Evolutionary conservation across 2,329 filamentous ascomycete genomes (phyloP).

Genomic region (Nigrospora sphaerica): DNA sequence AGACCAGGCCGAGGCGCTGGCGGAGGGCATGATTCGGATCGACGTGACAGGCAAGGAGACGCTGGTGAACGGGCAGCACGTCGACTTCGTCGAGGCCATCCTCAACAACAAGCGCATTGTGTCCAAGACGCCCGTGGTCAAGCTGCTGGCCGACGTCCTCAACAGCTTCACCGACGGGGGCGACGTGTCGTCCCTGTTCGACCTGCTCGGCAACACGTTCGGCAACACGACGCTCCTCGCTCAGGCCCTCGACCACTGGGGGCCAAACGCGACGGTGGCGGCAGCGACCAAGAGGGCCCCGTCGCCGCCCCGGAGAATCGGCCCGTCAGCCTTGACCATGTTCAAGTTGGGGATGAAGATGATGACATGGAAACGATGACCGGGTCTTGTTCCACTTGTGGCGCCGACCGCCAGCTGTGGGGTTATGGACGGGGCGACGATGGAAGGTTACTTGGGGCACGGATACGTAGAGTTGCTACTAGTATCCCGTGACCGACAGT

Average conservation of each 20-base stretch:
- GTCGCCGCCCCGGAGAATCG: too few relatives aligned
- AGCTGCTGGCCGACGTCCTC: slow-evolving; percentile 28
- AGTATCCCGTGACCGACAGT: too few relatives aligned
- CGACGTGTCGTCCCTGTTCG: slow-evolving; percentile 15
- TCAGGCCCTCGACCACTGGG: slow-evolving; percentile 27
- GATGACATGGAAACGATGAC: too few relatives aligned
- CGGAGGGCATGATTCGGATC: slow-evolving; percentile 31
- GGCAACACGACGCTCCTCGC: slow-evolving; percentile 32
- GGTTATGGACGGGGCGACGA: too few relatives aligned
- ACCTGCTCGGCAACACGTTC: slow-evolving; percentile 28
- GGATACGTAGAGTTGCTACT: too few relatives aligned
- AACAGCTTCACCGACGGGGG: slow-evolving; percentile 22
- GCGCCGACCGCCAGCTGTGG: too few relatives aligned
- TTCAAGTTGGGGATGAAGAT: too few relatives aligned
- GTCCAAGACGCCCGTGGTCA: slow-evolving; percentile 28
- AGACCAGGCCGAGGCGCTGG: slow-evolving; percentile 27
- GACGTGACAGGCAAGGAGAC: slow-evolving; percentile 33
- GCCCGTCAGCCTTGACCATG: too few relatives aligned
- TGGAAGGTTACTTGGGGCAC: too few relatives aligned
- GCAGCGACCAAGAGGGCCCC: too few relatives aligned
- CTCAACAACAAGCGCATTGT: slow-evolving; percentile 30
- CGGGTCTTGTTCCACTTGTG: too few relatives aligned
- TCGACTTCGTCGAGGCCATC: slow-evolving; percentile 35
- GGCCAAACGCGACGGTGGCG: slow-evolving; percentile 6
- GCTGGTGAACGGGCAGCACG: slow-evolving; percentile 31